Evolutionary conservation across 1,284 basidiomycete species (phyloP).

Genomic region (Leccinum pachyderme): DNA sequence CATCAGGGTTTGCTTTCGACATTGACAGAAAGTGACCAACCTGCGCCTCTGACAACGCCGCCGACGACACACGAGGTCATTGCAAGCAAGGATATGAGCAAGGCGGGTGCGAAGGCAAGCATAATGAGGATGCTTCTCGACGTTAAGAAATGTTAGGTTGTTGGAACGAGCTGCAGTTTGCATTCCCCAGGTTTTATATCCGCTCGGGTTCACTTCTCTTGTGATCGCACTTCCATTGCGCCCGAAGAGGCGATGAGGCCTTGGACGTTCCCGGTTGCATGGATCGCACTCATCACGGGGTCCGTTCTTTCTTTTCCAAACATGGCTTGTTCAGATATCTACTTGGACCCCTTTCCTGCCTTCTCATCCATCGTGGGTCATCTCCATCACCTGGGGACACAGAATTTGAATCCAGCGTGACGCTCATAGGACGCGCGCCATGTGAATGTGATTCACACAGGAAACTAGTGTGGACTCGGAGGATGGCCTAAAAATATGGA

Average conservation of each 20-base stretch:
- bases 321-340: neutral
- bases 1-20: neutral
- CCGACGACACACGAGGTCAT: constrained; percentile 6
- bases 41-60: constrained; percentile 1
- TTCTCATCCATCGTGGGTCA: neutral
- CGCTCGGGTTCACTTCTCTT: neutral
- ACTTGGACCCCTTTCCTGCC: neutral
- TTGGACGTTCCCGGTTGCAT: neutral
- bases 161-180: neutral
- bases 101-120: constrained; percentile 7
- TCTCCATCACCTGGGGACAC: neutral
- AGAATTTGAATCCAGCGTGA: neutral
- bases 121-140: constrained; percentile 5
- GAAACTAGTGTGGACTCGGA: neutral
- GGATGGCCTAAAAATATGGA: constrained; percentile 8
- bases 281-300: neutral
- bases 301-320: constrained; percentile 1
- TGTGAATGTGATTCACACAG: constrained; percentile 1
- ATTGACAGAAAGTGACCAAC: constrained; percentile 5
- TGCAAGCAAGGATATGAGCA: constrained; percentile 14
- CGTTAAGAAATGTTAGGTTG: neutral
- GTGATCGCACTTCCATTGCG: neutral
- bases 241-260: neutral
- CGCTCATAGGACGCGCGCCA: neutral
- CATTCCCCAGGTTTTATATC: constrained; percentile 6